Percentiles rank a stretch among this genome's conserved stretches.
These are phyloP conservation scores for Tritrichomonas musculus DNA, from an alignment of 208 protist species.

Conservation along the genomic window DNA sequence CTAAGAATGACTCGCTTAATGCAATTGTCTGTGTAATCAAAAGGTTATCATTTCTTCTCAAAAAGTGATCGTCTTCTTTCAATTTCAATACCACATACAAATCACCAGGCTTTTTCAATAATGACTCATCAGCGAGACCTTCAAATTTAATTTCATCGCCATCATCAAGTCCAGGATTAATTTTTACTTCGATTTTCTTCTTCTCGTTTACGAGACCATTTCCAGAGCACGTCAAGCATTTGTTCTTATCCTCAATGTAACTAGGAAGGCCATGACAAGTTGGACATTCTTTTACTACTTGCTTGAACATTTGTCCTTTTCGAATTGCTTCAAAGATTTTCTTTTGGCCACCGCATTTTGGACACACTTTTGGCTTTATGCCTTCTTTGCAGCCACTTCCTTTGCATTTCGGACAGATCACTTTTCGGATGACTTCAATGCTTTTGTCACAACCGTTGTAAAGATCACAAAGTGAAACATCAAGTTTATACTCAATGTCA, in stretches of 20 bases:
- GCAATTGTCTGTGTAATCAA: no score
- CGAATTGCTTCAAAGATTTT: neutral
- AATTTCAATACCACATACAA: no score
- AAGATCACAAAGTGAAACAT: neutral
- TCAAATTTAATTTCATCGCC: no score
- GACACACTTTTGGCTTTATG: neutral
- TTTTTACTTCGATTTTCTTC: neutral
- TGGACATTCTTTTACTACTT: neutral
- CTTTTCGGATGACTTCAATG: neutral
- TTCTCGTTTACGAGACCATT: neutral
- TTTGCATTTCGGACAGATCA: neutral
- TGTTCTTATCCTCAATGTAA: neutral
- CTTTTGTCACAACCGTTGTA: conserved; percentile 14
- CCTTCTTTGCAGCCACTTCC: conserved; percentile 24
- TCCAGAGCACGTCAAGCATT: neutral
- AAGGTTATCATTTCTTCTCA: no score
- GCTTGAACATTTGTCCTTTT: neutral
- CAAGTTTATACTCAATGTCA: neutral
- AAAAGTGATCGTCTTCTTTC: no score
- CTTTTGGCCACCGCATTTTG: neutral
- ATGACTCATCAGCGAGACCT: no score
- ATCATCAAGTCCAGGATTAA: no score
- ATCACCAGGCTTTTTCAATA: no score
- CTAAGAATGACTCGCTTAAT: no score
- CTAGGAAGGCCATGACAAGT: neutral